These are phyloP conservation scores for Yamadazyma scolyti DNA, from an alignment of 805 yeast genomes.

Conservation along the genomic window DNA sequence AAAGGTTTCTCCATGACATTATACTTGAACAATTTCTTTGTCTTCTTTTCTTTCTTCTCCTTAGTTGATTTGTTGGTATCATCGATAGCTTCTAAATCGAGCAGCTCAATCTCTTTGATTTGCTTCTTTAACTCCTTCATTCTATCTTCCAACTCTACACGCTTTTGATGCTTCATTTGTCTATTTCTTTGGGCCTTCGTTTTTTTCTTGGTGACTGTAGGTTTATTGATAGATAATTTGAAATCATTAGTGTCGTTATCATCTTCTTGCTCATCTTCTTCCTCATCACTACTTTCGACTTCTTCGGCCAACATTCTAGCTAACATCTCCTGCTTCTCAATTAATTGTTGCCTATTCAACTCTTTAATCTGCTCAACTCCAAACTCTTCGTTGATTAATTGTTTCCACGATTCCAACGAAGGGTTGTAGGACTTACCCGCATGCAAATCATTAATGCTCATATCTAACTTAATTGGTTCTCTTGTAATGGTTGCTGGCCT, in stretches of 20 bases:
- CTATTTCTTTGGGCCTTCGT: constrained; percentile 75
- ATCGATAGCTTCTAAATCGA: constrained; percentile 23
- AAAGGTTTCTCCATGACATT: constrained; percentile 40
- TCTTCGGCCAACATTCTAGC: constrained; percentile 60
- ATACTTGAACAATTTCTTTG: constrained; percentile 41
- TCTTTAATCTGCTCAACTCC: constrained; percentile 64
- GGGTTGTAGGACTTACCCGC: constrained; percentile 96
- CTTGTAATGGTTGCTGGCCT: constrained; percentile 12
- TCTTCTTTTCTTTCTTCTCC: constrained; percentile 14
- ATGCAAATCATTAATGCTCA: constrained; percentile 45
- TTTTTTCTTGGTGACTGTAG: constrained; percentile 65
- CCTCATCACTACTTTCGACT: constrained; percentile 38
- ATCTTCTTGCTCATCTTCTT: constrained; percentile 36
- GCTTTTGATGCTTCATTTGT: constrained; percentile 59
- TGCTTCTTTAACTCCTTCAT: constrained; percentile 57
- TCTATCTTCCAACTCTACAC: constrained; percentile 51
- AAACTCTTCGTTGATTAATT: constrained; percentile 63
- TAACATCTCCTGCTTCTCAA: constrained; percentile 62
- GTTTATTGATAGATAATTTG: constrained; percentile 67
- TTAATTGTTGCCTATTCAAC: constrained; percentile 55
- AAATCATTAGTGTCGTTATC: constrained; percentile 27
- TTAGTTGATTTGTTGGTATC: constrained; percentile 17
- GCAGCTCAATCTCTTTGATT: constrained; percentile 53
- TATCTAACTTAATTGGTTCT: constrained; percentile 50
- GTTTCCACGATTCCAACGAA: constrained; percentile 76